These are phyloP conservation scores for Hansenula sp. DNA, from an alignment of 1,139 yeast species.

Conservation along the genomic window DNA sequence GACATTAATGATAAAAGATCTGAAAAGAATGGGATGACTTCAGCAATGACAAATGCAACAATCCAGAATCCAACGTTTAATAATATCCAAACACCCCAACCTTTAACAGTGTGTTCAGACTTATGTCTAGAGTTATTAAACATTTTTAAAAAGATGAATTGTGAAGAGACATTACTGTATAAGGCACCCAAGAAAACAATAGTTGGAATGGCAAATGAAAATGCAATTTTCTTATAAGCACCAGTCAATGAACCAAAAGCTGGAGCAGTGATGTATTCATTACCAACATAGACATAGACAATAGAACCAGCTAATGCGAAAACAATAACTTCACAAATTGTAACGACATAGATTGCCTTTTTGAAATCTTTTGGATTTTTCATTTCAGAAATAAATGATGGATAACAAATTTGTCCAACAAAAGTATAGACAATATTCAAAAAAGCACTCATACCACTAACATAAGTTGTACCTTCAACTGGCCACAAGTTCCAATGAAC, in stretches of 20 bases:
- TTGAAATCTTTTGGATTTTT: conserved; percentile 51
- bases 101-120: conserved; percentile 42
- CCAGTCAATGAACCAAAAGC: conserved; percentile 51
- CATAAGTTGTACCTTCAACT: conserved; percentile 44
- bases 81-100: conserved; percentile 50
- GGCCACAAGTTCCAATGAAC: conserved; percentile 47
- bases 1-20: conserved; percentile 56
- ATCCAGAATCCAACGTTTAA: conserved; percentile 43
- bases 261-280: conserved; percentile 51
- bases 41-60: conserved; percentile 54
- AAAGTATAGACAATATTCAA: conserved; percentile 58
- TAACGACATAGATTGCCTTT: conserved; percentile 50
- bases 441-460: conserved; percentile 51
- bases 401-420: conserved; percentile 61
- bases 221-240: conserved; percentile 47
- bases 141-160: conserved; percentile 43
- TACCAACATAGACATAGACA: conserved; percentile 55
- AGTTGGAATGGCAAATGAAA: conserved; percentile 60
- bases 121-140: conserved; percentile 41
- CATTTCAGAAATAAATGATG: conserved; percentile 60
- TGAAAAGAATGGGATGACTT: conserved; percentile 59
- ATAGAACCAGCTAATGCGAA: conserved; percentile 53
- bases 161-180: conserved; percentile 50
- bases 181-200: conserved; percentile 51
- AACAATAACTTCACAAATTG: conserved; percentile 42